Base-by-base conservation (phyloP, 2,329 filamentous ascomycete genomes). In the Tympanopsis confertula region DNA sequence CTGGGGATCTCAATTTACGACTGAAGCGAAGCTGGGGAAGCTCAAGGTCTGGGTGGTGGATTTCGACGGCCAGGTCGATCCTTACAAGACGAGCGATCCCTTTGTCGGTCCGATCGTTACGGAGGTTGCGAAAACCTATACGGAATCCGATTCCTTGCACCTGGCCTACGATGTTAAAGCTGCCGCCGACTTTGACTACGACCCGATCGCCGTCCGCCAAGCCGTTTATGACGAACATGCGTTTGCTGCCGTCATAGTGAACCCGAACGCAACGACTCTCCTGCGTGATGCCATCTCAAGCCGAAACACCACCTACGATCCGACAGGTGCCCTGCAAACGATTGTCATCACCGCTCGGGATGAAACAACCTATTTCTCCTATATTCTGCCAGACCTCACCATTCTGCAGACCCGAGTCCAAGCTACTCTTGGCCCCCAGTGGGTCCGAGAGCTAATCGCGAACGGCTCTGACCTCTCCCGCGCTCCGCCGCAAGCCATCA, bases 161-260 rank as follows among this genome's bases (percentile, higher is more conserved):
- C 47, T 79, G 0, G 73, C 73, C 3, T 79, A 65, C 48, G 56
- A 48, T 0, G 58, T 71, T 26, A 56, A 67, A 3, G 49, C 63
- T 0, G 58, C 71, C 0, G 57, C 62, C 2, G 56, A 67, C 3
- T 81, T 77, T 55, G 52, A 66, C 44, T 63, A 72, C 46, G 70
- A 78, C 39, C 69, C 72, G 0, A 56, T 68, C 22, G 58, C 61
- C 13, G 75, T 80, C 2, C 66, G 74, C 3, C 65, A 72, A 46
- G 68, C 63, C 3, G 61, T 82, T 1, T 80, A 77, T 49, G 59
- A 79, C 39, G 69, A 66, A 44, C 56, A 74, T 20, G 65, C 66
- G 7, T 81, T 70, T 63, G 74, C 70, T 0, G 76, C 77, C 1
- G 64, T 82, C 35, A 64, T 81, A 39, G 61, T 82, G 44, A 75